These are phyloP conservation scores for Picochlorum sp. DNA, from an alignment of 139 green algal species.

Conservation along the genomic window DNA sequence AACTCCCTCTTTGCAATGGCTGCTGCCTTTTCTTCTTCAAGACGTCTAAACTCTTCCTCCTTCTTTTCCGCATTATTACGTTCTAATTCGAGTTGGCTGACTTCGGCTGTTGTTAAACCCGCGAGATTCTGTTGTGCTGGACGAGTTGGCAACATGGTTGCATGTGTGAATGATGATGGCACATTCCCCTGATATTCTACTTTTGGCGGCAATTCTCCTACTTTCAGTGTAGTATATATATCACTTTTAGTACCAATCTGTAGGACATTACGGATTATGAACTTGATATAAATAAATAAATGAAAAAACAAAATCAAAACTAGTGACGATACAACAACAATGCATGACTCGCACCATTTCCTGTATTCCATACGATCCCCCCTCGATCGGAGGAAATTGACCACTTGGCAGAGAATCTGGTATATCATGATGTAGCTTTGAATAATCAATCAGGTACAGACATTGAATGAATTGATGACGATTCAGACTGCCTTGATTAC, in stretches of 20 bases:
- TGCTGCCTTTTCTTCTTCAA: slow-evolving; percentile 19
- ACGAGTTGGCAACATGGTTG: slow-evolving; percentile 26
- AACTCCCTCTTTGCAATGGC: slow-evolving; percentile 11
- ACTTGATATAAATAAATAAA: background rate
- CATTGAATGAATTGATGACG: slow-evolving; percentile 53
- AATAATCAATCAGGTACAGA: slow-evolving; percentile 69
- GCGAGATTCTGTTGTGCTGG: slow-evolving; percentile 4
- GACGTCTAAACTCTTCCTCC: slow-evolving; percentile 18
- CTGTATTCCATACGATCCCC: background rate
- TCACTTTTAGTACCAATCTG: background rate
- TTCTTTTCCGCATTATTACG: slow-evolving; percentile 8
- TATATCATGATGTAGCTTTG: slow-evolving; percentile 29
- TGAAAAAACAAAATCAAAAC: background rate
- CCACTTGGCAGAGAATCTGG: slow-evolving; percentile 31
- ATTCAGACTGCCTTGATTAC: slow-evolving; percentile 41
- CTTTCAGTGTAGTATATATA: background rate
- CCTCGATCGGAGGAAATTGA: slow-evolving; percentile 40
- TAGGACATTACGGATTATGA: background rate
- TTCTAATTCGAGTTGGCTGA: slow-evolving; percentile 22
- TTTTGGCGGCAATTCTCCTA: background rate
- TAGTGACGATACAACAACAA: background rate
- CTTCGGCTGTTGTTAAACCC: slow-evolving; percentile 27
- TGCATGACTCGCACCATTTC: too few species aligned
- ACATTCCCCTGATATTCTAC: background rate
- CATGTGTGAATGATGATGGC: slow-evolving; percentile 3